Conservation (phyloP, 257 asterid species). For the Primulina eburnea region DNA sequence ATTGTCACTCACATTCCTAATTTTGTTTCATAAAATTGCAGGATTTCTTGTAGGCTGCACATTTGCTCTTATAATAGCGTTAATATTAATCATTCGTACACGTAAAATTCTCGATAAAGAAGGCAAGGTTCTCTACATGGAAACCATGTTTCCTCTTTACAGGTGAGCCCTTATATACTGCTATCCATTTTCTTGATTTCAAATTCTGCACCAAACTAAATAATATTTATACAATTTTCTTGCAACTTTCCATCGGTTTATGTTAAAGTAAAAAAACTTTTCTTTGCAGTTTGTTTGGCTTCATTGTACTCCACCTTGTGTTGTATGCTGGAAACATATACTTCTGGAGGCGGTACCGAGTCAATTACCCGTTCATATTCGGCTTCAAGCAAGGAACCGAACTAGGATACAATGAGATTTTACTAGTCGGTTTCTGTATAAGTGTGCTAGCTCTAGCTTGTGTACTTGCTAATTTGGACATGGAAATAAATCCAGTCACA, state of each 20-base stretch:
- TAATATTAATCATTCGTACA: slow-evolving; percentile 38
- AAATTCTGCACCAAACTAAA: not conserved
- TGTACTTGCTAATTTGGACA: slow-evolving; percentile 51
- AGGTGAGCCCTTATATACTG: slow-evolving; percentile 29
- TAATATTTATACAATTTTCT: not conserved
- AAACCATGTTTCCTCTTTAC: slow-evolving; percentile 62
- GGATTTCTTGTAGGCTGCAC: slow-evolving; percentile 61
- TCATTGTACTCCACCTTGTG: slow-evolving; percentile 50
- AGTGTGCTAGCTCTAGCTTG: slow-evolving; percentile 43
- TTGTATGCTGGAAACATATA: slow-evolving; percentile 46
- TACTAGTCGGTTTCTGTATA: slow-evolving; percentile 37
- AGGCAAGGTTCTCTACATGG: slow-evolving; percentile 47
- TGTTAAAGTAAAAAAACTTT: not conserved
- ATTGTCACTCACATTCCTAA: not conserved
- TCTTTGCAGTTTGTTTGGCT: slow-evolving; percentile 50
- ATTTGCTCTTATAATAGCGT: slow-evolving; percentile 45
- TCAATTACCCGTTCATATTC: slow-evolving; percentile 50
- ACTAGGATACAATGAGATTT: slow-evolving; percentile 43
- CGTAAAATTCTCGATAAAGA: slow-evolving; percentile 34
- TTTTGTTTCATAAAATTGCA: slow-evolving; percentile 26
- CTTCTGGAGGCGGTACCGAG: slow-evolving; percentile 52
- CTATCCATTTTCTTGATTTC: slow-evolving; percentile 12
- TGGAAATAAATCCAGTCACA: slow-evolving; percentile 57
- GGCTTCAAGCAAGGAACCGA: slow-evolving; percentile 57
- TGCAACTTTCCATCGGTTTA: not conserved